Base-by-base conservation (phyloP, 2,329 filamentous ascomycete species). In the Rutstroemia sydowiana region DNA sequence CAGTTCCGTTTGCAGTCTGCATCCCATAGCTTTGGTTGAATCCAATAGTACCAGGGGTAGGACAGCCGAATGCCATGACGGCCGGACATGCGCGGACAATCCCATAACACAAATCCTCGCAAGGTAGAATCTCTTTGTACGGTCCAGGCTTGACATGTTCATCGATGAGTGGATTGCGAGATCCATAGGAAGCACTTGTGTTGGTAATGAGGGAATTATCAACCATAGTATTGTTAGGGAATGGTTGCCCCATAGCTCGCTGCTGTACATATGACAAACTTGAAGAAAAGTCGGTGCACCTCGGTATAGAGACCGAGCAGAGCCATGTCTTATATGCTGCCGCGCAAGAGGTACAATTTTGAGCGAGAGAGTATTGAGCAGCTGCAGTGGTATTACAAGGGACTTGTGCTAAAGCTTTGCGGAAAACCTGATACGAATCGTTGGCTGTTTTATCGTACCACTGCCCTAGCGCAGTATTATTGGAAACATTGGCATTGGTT, bases 61-160 rank as follows among this genome's bases (percentile, higher is more conserved):
- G 92, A 69, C 93, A 98, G 1, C 66, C 71, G 62, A 98, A 96
- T 0, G 76, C 74, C 60, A 98, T 72, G 1, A 75, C 70, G 0
- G 89, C 77, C 0, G 93, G 92, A 69, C 93, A 98, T 64, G 80
- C 88, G 69, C 86, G 83, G 10, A 95, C 87, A 1, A 98, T 75
- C 49, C 85, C 81, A 66, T 90, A 93, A 71, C 93, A 98, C 46
- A 96, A 71, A 58, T 95, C 86, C 55, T 87, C 80, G 63, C 92
- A 97, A 0, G 93, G 93, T 8, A 95, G 72, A 18, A 97, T 74
- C 71, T 98, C 93, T 65, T 91, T 95, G 70, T 98, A 97, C 0
- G 93, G 93, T 0, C 93, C 93, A 0, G 93, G 91, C 56, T 76
- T 70, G 53, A 97, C 81, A 1, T 71, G 59, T 2, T 73, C 61